Evolutionary conservation across 1,139 yeast genomes (phyloP).

Genomic region (Yarrowia galli): DNA sequence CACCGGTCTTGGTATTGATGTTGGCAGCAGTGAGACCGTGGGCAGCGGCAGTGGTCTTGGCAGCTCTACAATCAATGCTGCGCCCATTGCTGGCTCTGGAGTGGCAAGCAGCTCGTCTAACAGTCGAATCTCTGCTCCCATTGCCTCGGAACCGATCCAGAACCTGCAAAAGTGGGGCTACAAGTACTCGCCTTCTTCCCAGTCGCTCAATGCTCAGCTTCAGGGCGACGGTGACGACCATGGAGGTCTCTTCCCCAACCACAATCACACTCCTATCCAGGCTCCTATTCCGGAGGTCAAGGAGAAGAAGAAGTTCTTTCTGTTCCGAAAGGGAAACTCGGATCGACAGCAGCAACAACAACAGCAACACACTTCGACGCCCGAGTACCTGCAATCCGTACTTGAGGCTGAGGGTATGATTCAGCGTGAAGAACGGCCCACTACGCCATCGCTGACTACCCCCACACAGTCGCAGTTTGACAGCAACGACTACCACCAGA

Average conservation of each 20-base stretch:
- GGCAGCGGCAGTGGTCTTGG: not conserved
- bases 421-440: conserved; percentile 27
- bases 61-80: not conserved
- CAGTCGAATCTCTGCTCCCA: conserved; percentile 36
- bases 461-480: conserved; percentile 29
- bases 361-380: conserved; percentile 13
- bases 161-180: conserved; percentile 39
- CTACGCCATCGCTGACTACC: conserved; percentile 7
- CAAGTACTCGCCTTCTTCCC: conserved; percentile 35
- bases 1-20: conserved; percentile 25
- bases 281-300: conserved; percentile 16
- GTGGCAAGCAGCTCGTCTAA: not conserved
- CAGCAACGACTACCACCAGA: conserved; percentile 2
- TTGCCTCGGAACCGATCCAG: conserved; percentile 38
- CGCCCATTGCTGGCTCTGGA: not conserved
- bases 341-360: conserved; percentile 19
- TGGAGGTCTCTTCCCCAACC: not conserved
- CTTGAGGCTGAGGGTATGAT: conserved; percentile 33
- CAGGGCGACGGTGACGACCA: conserved; percentile 14
- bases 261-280: not conserved
- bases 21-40: not conserved
- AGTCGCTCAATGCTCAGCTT: conserved; percentile 21
- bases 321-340: conserved; percentile 34
- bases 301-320: conserved; percentile 37
- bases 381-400: conserved; percentile 32